These are phyloP conservation scores for Tremellales sp. DNA, from an alignment of 1,284 basidiomycete genomes.

Conservation along the genomic window DNA sequence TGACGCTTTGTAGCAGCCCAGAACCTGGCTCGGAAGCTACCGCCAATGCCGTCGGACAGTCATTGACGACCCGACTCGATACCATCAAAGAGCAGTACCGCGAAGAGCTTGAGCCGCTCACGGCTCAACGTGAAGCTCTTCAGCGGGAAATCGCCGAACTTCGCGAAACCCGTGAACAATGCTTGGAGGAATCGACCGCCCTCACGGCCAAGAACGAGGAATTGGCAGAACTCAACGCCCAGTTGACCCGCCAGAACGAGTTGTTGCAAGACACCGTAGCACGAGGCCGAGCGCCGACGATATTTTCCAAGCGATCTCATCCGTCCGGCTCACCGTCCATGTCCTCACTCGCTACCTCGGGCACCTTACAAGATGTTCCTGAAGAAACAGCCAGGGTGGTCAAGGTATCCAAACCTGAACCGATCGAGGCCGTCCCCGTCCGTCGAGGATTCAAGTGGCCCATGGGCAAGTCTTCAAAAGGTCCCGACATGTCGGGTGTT, in stretches of 20 bases:
- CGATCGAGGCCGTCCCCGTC: slow-evolving; percentile 48
- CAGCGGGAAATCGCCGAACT: slow-evolving; percentile 81
- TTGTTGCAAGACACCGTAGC: slow-evolving; percentile 44
- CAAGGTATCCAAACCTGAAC: slow-evolving; percentile 48
- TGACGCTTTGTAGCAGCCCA: slow-evolving; percentile 7
- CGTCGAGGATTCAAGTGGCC: slow-evolving; percentile 55
- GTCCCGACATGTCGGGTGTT: slow-evolving; percentile 28
- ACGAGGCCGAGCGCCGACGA: slow-evolving; percentile 23
- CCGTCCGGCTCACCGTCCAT: slow-evolving; percentile 47
- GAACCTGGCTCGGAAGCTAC: slow-evolving; percentile 13
- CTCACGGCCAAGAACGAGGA: slow-evolving; percentile 90
- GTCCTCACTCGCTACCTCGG: slow-evolving; percentile 43
- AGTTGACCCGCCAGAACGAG: slow-evolving; percentile 73
- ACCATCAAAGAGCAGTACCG: slow-evolving; percentile 82
- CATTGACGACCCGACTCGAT: slow-evolving; percentile 81
- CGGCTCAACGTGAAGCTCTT: slow-evolving; percentile 72
- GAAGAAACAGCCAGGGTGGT: slow-evolving; percentile 47
- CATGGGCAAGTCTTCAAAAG: slow-evolving; percentile 51
- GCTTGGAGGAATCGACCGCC: slow-evolving; percentile 83
- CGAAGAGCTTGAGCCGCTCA: slow-evolving; percentile 78
- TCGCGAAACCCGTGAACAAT: slow-evolving; percentile 76
- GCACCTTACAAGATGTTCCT: slow-evolving; percentile 45
- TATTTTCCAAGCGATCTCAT: slow-evolving; percentile 29
- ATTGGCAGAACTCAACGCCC: slow-evolving; percentile 75
- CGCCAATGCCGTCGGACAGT: slow-evolving; percentile 57